Evolutionary conservation across 371 early-diverging fungal species (phyloP).

Genomic region (Phascolomyces articulosus): DNA sequence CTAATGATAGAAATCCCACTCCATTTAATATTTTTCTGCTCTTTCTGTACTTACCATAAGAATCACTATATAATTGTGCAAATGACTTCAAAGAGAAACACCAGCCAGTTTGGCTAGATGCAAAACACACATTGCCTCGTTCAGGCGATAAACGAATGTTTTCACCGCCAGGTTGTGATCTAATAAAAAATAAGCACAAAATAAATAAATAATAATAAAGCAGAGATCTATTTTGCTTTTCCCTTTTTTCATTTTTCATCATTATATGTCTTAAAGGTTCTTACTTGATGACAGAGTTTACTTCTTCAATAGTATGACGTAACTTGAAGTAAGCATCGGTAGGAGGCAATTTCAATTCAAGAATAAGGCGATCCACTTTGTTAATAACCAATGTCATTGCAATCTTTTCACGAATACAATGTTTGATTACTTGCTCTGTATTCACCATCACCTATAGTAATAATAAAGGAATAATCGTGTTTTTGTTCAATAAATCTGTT

Average conservation of each 20-base stretch:
- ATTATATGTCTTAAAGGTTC: not conserved
- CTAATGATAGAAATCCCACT: not conserved
- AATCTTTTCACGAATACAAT: conserved; percentile 80
- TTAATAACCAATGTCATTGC: conserved; percentile 89
- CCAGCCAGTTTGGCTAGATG: conserved; percentile 93
- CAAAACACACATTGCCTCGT: conserved; percentile 96
- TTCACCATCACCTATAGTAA: conserved; percentile 78
- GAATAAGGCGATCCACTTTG: conserved; percentile 95
- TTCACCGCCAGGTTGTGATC: conserved; percentile 52
- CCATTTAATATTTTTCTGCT: not conserved
- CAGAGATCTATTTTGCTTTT: too few species aligned
- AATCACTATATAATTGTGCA: conserved; percentile 86
- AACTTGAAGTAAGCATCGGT: conserved; percentile 96
- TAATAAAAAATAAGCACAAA: conserved; percentile 2
- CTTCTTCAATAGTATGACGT: conserved; percentile 93
- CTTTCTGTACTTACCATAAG: conserved; percentile 52
- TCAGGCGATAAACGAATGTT: conserved; percentile 88
- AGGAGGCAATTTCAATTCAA: conserved; percentile 96
- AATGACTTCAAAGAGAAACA: conserved; percentile 94
- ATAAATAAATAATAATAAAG: not conserved
- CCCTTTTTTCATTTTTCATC: not conserved
- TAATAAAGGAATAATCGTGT: too few species aligned
- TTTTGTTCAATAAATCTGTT: not conserved
- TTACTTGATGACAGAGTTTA: conserved; percentile 83
- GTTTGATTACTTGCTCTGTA: conserved; percentile 89